Evolutionary conservation across 108 stramenopile genomes (phyloP), one percentile per base, ranked within the genome.

Genomic region (Stephanodiscus triporus): DNA sequence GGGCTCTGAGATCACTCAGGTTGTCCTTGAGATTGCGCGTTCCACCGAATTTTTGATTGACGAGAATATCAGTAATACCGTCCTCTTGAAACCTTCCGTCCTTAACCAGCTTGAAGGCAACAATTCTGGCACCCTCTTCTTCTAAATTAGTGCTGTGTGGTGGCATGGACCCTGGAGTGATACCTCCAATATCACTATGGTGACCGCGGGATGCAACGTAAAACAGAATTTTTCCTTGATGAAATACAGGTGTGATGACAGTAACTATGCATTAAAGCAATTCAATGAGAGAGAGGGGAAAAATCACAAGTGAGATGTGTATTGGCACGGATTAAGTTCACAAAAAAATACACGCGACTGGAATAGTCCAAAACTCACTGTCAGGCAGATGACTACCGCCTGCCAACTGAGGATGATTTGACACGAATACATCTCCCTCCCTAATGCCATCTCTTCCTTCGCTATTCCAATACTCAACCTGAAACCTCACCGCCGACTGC

Each of bases 391-490:
- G 82, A 9, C 66, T 72, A 6, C 94, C 98, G 16, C 99, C 98
- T 7, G 99, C 99, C 43, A 98, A 85, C 72, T 99, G 98, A 49
- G 94, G 99, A 82, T 98, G 98, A 74, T 99, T 99, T 22, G 95
- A 94, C 0, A 99, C 91, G 40, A 98, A 86, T 2, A 99, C 99
- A 56, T 99, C 99, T 1, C 98, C 98, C 72, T 94, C 91, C 62
- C 91, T 71, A 24, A 99, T 89, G 16, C 96, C 94, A 17, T 91
- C 91, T 7, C 88, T 78, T 22, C 89, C 92, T 64, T 81, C 81
- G 17, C 77, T 50, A 59, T 80, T 89, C 97, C 97, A 99, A 75
- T 97, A 91, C 51, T 93, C 80, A 19, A 97, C 89, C 73, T 99
- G 99, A 61, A 86, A 97, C 73, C 81, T 68, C 13, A 99, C 97